Base-by-base conservation (phyloP, 2,329 filamentous ascomycete genomes). In the Pyrenophora teres region DNA sequence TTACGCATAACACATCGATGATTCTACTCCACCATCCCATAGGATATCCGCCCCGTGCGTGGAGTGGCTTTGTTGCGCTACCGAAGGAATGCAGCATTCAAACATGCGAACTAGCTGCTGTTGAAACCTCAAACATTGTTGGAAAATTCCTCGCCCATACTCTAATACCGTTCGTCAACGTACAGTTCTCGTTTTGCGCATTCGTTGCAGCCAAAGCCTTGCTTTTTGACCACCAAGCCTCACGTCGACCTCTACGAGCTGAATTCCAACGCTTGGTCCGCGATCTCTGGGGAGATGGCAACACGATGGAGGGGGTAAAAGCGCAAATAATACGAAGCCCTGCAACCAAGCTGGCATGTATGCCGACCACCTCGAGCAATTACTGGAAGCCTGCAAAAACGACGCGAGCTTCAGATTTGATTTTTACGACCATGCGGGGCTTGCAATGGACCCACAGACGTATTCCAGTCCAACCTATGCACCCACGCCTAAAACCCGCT, bases 1-100 rank as follows among this genome's bases (percentile, higher is more conserved):
- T 71, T 9, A 70, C 65, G 4, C 69, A 71, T 40, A 71, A 71
- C 38, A 70, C 69, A 12, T 71, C 69, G 1, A 70, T 71, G 69
- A 71, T 72, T 1, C 47, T 72, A 27, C 63, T 72, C 1, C 69
- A 72, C 35, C 65, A 69, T 30, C 60, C 68, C 1, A 69, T 72
- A 12, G 68, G 68, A 1, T 68, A 65, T 13, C 69, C 69, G 7
- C 59, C 67, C 4, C 58, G 52, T 37, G 61, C 59, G 6, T 72
- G 69, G 69, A 70, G 69, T 8, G 56, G 65, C 6, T 69, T 64
- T 21, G 60, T 72, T 8, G 69, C 69, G 8, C 21, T 72, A 16
- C 69, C 69, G 0, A 67, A 64, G 40, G 66, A 69, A 21, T 72
- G 69, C 32, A 70, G 67, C 41, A 67, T 60, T 9, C 68, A 72